Evolutionary conservation across 306 rosid species (phyloP).

Genomic region (Malus sieversii): DNA sequence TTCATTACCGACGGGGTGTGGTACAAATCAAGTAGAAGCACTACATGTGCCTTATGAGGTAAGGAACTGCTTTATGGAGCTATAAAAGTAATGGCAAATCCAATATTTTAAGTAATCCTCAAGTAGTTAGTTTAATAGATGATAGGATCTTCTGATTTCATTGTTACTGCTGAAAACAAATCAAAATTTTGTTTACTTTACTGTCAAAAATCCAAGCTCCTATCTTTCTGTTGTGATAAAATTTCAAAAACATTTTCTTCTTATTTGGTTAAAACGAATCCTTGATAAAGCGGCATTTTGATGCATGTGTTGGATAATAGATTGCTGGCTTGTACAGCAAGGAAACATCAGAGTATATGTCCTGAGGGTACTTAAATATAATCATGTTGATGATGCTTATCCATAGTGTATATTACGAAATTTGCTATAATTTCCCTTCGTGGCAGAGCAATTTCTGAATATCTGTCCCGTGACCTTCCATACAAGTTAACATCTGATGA

Average conservation of each 20-base stretch:
- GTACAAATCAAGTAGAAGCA: neutral
- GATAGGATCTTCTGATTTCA: neutral
- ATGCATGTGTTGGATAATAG: neutral
- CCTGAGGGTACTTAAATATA: neutral
- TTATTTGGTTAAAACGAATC: neutral
- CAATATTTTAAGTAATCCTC: no score
- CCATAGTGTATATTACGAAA: neutral
- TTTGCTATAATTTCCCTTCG: neutral
- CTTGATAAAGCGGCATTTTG: neutral
- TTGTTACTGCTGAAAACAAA: neutral
- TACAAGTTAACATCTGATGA: constrained; percentile 67
- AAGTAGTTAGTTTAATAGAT: no score
- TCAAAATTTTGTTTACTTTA: neutral
- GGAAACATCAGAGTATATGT: neutral
- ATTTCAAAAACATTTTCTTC: no score
- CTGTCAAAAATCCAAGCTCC: neutral
- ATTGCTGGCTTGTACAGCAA: neutral
- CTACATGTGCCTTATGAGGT: neutral
- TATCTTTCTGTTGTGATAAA: neutral
- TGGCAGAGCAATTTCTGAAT: constrained; percentile 73
- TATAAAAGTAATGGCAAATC: no score
- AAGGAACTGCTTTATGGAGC: neutral
- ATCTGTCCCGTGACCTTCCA: constrained; percentile 83
- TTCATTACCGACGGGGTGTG: neutral
- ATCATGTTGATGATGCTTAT: neutral